phyloP scores from a whole-genome alignment of 768 basidiomycete species.

The Xerocomus potaroensis region DNA sequence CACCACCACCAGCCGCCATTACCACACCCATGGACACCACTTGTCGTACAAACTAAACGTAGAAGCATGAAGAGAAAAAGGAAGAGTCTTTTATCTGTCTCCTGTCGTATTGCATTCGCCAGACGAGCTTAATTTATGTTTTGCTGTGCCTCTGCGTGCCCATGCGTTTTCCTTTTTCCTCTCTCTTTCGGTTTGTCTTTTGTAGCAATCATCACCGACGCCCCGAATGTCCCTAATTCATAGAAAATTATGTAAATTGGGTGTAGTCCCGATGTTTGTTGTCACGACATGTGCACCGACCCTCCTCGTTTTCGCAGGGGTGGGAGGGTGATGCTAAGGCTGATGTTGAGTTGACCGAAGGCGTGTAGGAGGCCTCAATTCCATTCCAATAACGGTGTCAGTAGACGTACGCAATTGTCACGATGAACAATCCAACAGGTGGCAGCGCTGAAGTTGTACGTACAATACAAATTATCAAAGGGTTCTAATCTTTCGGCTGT shows the following conservation, averaged over 20 bases:
- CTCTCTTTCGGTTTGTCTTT: not conserved
- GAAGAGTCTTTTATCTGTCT: not conserved
- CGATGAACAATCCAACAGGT: too few relatives aligned
- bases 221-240: not conserved
- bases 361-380: too few relatives aligned
- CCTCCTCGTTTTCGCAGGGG: too few relatives aligned
- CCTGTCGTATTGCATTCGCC: not conserved
- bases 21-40: too few relatives aligned
- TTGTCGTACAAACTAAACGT: not conserved
- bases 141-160: not conserved
- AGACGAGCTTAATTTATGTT: not conserved
- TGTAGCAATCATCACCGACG: not conserved
- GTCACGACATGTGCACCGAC: too few relatives aligned
- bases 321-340: too few relatives aligned
- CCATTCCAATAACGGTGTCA: too few relatives aligned
- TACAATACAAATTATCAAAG: too few relatives aligned
- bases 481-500: not conserved
- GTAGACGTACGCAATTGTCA: too few relatives aligned
- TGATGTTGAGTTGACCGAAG: too few relatives aligned
- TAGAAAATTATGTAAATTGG: not conserved
- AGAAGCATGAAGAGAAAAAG: not conserved
- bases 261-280: not conserved
- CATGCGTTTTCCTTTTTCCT: not conserved
- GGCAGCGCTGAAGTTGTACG: too few relatives aligned
- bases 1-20: constrained; percentile 5